Percentiles rank a stretch among this genome's conserved stretches.
Evolutionary conservation across 345 rosid species (phyloP).

Genomic region (Kernera saxatilis): DNA sequence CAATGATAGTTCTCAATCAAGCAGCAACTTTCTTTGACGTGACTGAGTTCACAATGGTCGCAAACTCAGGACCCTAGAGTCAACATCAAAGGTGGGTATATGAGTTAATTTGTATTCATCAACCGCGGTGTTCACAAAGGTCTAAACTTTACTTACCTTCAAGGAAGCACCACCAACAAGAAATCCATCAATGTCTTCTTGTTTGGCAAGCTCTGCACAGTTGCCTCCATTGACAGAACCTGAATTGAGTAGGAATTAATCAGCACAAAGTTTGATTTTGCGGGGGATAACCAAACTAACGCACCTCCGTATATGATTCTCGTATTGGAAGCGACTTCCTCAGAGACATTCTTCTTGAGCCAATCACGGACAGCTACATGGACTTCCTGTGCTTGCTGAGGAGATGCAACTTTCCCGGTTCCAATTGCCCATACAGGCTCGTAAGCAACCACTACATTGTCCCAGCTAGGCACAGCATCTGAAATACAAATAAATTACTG

Average conservation of each 20-base stretch:
- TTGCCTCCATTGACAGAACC: constrained; percentile 98
- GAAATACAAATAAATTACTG: not conserved
- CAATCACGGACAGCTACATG: constrained; percentile 85
- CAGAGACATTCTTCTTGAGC: constrained; percentile 87
- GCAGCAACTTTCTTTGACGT: constrained; percentile 87
- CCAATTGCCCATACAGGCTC: constrained; percentile 99
- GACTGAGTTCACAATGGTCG: constrained; percentile 84
- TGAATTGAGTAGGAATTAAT: constrained; percentile 17
- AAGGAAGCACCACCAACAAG: constrained; percentile 99
- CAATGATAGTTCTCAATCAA: constrained; percentile 31
- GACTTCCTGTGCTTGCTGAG: constrained; percentile 94
- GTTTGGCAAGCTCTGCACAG: constrained; percentile 82
- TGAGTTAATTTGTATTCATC: constrained; percentile 1
- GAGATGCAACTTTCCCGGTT: constrained; percentile 95
- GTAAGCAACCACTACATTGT: constrained; percentile 80
- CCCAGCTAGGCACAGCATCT: constrained; percentile 96
- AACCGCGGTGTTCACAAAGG: not conserved
- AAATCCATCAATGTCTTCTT: constrained; percentile 97
- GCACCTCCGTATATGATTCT: constrained; percentile 97
- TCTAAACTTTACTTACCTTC: constrained; percentile 50
- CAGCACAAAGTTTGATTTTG: not conserved
- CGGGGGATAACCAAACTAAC: not conserved
- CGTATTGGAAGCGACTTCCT: constrained; percentile 84
- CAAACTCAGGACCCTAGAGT: constrained; percentile 88
- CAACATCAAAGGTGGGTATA: not conserved